These are phyloP conservation scores for Mycena chlorophos DNA, from an alignment of 768 basidiomycete species.

Conservation along the genomic window DNA sequence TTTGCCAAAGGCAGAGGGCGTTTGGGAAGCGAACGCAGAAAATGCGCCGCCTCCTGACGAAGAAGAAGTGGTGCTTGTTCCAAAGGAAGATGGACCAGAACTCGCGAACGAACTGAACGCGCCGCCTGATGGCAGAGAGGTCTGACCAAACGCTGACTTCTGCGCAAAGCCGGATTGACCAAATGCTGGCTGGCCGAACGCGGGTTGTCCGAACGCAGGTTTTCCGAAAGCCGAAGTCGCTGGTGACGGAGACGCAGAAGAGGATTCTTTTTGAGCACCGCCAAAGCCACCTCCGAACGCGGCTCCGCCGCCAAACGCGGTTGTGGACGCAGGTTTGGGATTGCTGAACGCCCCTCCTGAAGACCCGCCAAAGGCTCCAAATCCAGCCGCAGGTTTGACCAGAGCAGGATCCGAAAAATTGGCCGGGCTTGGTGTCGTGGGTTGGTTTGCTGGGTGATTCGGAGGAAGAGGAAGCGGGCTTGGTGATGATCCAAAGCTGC, in stretches of 20 bases:
- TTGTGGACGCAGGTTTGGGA: constrained; percentile 26
- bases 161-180: constrained; percentile 37
- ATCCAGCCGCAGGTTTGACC: constrained; percentile 22
- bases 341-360: constrained; percentile 34
- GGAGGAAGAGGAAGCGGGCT: constrained; percentile 25
- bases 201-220: constrained; percentile 30
- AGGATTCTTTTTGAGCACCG: constrained; percentile 8
- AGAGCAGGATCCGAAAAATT: constrained; percentile 13
- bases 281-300: constrained; percentile 18
- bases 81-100: constrained; percentile 13
- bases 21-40: constrained; percentile 24
- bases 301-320: constrained; percentile 42
- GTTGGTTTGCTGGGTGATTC: constrained; percentile 26
- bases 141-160: constrained; percentile 37
- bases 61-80: constrained; percentile 5
- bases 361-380: constrained; percentile 26
- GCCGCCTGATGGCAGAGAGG: constrained; percentile 13
- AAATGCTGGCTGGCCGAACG: constrained; percentile 31
- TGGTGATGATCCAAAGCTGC: constrained; percentile 18
- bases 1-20: constrained; percentile 2
- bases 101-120: constrained; percentile 39
- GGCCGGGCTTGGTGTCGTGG: constrained; percentile 10
- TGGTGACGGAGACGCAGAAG: constrained; percentile 2
- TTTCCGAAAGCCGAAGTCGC: constrained; percentile 19
- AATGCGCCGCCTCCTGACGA: no score